phyloP scores from a whole-genome alignment of 768 basidiomycete species.

The Rhodotorula diobovata region DNA sequence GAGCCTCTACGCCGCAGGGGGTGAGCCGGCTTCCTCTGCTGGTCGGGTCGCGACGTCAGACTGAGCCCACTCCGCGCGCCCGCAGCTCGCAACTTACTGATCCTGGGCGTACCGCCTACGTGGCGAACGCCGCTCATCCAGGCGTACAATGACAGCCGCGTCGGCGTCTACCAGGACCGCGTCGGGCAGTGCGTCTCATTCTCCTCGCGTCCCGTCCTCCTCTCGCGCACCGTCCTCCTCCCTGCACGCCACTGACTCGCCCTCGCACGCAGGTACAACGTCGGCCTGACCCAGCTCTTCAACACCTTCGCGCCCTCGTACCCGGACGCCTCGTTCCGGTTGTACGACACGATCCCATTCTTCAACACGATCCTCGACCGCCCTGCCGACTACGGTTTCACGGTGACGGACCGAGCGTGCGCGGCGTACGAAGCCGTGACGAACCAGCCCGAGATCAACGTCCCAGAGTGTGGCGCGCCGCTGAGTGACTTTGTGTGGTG shows the following conservation, averaged over 20 bases:
- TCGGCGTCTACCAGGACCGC: not conserved
- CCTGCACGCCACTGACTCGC: not conserved
- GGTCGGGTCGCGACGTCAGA: not conserved
- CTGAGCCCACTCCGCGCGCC: not conserved
- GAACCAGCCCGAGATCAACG: not conserved
- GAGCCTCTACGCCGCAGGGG: not conserved
- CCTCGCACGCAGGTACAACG: conserved; percentile 13
- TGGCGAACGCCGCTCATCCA: conserved; percentile 4
- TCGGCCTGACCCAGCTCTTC: not conserved
- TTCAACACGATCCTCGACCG: conserved; percentile 15
- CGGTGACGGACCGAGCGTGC: conserved; percentile 4
- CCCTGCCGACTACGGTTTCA: conserved; percentile 5
- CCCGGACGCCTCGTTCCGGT: not conserved
- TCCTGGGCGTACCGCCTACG: conserved; percentile 24
- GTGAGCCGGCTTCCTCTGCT: not conserved
- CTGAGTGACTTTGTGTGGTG: conserved; percentile 11
- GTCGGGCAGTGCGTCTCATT: not conserved
- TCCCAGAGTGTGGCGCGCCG: not conserved
- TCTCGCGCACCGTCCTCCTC: not conserved
- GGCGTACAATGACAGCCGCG: not conserved
- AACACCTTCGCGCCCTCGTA: not conserved
- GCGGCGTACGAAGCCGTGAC: not conserved
- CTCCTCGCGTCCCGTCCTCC: not conserved
- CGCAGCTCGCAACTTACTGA: conserved; percentile 26
- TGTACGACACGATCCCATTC: conserved; percentile 24